Evolutionary conservation across 2,329 filamentous ascomycete species (phyloP), one percentile per base, ranked within the genome.

Genomic region (Epichloe gansuensis): DNA sequence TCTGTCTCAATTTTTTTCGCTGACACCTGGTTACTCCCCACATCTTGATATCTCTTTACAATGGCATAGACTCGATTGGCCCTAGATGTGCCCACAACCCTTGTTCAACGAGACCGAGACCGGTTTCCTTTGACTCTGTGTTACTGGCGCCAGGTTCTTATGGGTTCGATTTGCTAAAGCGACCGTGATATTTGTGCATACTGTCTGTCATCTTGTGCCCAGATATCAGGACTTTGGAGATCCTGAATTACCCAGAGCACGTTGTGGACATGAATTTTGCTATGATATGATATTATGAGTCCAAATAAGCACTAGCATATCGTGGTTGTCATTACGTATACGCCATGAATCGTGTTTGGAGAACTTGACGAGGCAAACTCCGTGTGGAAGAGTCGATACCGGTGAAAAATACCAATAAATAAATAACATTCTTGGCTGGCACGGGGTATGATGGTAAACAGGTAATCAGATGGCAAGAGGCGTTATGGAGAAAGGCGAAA

Each of bases 381-480:
- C 61, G 60, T 49, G 47, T 53, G 45, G 45, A 46, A 47, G 55
- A 44, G 53, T 57, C 53, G 57, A 57, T 58, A 57, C 60, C 61
- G 56, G 53, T 63, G 56, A 61, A 61, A 61, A 60, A 60, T 48
- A 54, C 59, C 56, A 62, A 60, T 54, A 56, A 39, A 52, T 53
- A 56, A 39, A 53, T 60, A 61, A 42, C 56, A 25, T 15, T 85
- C 64, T 87, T 80, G 68, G 66, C 70, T 71, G 74, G 73, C 76
- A 82, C 68, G 56, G 66, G 58, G 52, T 41, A 59, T 60, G 53
- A 60, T 61, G 68, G 68, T 68, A 72, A 72, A 71, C 66, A 80
- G 78, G 79, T 74, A 82, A 84, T 84, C 84, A 81, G 78, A 85
- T 82, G 72, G 78, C 75, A 76, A 80, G 81, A 85, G 80, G 68